Percentiles rank a stretch among this genome's conserved stretches.
These are phyloP conservation scores for Curvularia verruculosa DNA, from an alignment of 2,329 filamentous ascomycete species.

Conservation along the genomic window DNA sequence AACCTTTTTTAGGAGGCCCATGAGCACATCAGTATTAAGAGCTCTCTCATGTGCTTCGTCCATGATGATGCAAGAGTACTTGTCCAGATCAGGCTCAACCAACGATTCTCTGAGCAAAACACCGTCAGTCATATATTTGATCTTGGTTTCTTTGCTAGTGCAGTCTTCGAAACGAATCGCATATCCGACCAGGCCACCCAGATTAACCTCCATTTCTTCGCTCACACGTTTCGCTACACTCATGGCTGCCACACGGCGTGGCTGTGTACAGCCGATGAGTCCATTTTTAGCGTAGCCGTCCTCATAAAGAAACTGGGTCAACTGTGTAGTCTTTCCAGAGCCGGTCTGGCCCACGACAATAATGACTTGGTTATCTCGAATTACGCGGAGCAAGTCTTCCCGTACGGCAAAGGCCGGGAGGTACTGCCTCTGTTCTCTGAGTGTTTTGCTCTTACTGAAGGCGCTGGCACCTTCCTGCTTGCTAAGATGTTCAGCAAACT, in stretches of 20 bases:
- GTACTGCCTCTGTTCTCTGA: slow-evolving; percentile 90
- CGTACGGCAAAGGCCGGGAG: slow-evolving; percentile 95
- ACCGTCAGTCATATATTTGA: slow-evolving; percentile 99
- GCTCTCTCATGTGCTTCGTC: slow-evolving; percentile 98
- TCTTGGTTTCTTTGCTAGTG: slow-evolving; percentile 90
- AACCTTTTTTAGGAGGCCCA: slow-evolving; percentile 98
- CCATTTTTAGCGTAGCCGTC: slow-evolving; percentile 88
- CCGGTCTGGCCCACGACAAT: slow-evolving; percentile 98
- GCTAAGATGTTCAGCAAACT: slow-evolving; percentile 91
- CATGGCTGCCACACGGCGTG: slow-evolving; percentile 96
- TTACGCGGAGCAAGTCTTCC: slow-evolving; percentile 88
- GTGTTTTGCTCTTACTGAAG: slow-evolving; percentile 90
- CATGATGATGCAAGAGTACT: slow-evolving; percentile 99
- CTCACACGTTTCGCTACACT: slow-evolving; percentile 97
- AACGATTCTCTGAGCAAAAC: slow-evolving; percentile 91
- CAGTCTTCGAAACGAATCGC: slow-evolving; percentile 98
- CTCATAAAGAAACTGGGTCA: slow-evolving; percentile 95
- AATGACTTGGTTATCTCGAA: slow-evolving; percentile 94
- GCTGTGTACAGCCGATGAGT: slow-evolving; percentile 96
- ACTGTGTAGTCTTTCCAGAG: slow-evolving; percentile 95
- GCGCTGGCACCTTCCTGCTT: slow-evolving; percentile 81
- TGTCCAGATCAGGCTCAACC: slow-evolving; percentile 89
- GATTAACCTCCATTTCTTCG: slow-evolving; percentile 94
- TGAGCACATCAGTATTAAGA: slow-evolving; percentile 93
- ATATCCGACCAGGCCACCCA: slow-evolving; percentile 90